Percentiles rank a stretch among this genome's conserved stretches.
Conservation (phyloP, 129 eudicot genomes). For the Gnaphalium uliginosum region DNA sequence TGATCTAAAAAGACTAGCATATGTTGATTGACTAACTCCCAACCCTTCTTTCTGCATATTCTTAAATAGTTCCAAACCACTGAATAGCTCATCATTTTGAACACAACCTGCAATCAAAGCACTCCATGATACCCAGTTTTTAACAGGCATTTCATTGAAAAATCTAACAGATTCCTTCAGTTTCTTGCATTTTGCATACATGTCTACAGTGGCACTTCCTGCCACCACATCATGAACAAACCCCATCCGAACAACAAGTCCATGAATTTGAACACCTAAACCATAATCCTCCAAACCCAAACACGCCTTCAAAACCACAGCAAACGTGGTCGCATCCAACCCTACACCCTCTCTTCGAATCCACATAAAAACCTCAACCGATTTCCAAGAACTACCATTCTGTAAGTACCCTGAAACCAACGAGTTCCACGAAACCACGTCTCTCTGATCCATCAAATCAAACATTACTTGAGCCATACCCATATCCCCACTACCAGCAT, state of each 20-base stretch:
- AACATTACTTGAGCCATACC: slow-evolving; percentile 47
- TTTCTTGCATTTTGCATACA: slow-evolving; percentile 78
- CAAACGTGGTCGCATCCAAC: slow-evolving; percentile 70
- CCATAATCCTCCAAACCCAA: slow-evolving; percentile 51
- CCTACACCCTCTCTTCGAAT: slow-evolving; percentile 42
- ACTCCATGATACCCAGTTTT: slow-evolving; percentile 91
- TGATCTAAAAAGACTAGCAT: slow-evolving; percentile 70
- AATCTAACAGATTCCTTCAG: slow-evolving; percentile 51
- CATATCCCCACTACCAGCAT: slow-evolving; percentile 49
- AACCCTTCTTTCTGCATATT: slow-evolving; percentile 72
- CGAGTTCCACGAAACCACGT: slow-evolving; percentile 87
- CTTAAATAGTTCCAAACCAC: slow-evolving; percentile 63
- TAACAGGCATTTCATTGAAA: slow-evolving; percentile 62
- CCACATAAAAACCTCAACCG: slow-evolving; percentile 50
- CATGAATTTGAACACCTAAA: slow-evolving; percentile 72
- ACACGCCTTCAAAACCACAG: slow-evolving; percentile 69
- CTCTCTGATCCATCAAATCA: slow-evolving; percentile 59
- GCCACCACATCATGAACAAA: slow-evolving; percentile 66
- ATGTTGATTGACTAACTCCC: slow-evolving; percentile 75
- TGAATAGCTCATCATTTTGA: slow-evolving; percentile 50
- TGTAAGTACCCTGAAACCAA: slow-evolving; percentile 80
- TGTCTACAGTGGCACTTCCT: slow-evolving; percentile 77
- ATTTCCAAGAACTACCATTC: slow-evolving; percentile 46
- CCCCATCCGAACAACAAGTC: slow-evolving; percentile 53
- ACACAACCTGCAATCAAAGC: slow-evolving; percentile 78